A percentile compares a stretch with the other conserved stretches of the same genome.
Conservation (phyloP, 2,329 filamentous ascomycete species). For the Sphaerulina musiva region DNA sequence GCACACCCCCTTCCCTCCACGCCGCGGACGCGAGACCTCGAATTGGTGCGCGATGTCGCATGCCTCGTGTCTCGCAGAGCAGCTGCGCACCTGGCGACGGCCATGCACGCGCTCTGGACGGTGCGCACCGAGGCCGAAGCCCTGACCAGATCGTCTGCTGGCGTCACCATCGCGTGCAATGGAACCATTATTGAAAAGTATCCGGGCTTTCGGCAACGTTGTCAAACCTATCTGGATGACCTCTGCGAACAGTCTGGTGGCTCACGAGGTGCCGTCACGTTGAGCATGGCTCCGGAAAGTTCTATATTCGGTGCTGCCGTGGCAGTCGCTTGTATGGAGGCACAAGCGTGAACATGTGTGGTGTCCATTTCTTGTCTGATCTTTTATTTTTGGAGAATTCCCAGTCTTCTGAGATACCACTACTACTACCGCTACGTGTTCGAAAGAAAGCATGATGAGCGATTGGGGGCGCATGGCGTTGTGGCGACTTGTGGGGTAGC, state of each 20-base stretch:
- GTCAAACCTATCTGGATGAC: constrained; percentile 58
- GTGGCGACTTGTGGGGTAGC: too few relatives aligned
- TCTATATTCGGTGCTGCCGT: constrained; percentile 70
- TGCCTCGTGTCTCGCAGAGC: constrained; percentile 53
- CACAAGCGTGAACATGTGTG: not conserved
- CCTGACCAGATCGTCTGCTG: constrained; percentile 30
- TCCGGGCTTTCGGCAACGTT: constrained; percentile 56
- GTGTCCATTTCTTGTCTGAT: too few relatives aligned
- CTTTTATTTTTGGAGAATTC: too few relatives aligned
- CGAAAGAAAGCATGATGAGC: too few relatives aligned
- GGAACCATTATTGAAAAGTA: constrained; percentile 76
- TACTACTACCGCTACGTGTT: too few relatives aligned
- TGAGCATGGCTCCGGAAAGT: constrained; percentile 66
- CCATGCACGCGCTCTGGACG: constrained; percentile 56
- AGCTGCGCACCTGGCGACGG: constrained; percentile 56
- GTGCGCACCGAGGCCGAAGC: constrained; percentile 46
- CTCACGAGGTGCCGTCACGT: constrained; percentile 45
- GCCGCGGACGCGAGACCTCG: constrained; percentile 38
- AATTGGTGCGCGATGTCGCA: constrained; percentile 50
- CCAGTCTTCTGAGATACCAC: too few relatives aligned
- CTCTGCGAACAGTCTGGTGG: constrained; percentile 43
- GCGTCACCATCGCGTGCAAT: constrained; percentile 61
- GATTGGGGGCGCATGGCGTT: too few relatives aligned
- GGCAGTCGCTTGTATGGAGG: constrained; percentile 40
- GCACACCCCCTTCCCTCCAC: constrained; percentile 43